Conservation (phyloP, 2,329 filamentous ascomycete genomes). For the Cercospora brassicicola region DNA sequence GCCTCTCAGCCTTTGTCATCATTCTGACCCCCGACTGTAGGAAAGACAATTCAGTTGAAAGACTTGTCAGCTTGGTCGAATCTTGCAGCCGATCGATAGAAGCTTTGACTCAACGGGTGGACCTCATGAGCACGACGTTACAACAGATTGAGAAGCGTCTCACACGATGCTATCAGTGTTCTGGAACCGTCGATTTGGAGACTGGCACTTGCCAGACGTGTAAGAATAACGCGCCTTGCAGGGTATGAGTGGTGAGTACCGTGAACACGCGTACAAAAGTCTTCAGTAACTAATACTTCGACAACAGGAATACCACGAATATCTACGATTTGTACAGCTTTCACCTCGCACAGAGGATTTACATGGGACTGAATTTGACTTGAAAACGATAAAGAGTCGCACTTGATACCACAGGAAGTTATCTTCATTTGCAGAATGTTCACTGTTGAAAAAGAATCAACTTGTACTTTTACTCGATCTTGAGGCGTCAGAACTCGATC, state of each 20-base stretch:
- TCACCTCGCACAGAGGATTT: neutral
- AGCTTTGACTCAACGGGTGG: slow-evolving; percentile 24
- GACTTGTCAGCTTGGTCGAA: slow-evolving; percentile 25
- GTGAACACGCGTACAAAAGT: neutral
- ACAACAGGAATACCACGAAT: neutral
- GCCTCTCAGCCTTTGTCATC: neutral
- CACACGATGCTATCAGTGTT: slow-evolving; percentile 25
- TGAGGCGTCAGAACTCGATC: neutral
- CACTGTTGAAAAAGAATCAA: neutral
- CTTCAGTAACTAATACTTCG: neutral
- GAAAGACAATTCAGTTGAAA: slow-evolving; percentile 30
- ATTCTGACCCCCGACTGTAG: slow-evolving; percentile 14
- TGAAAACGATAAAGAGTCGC: neutral
- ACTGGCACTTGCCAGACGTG: slow-evolving; percentile 21
- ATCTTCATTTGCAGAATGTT: neutral
- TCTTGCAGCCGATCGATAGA: slow-evolving; percentile 25
- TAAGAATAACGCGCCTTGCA: slow-evolving; percentile 16
- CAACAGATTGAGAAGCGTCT: slow-evolving; percentile 24
- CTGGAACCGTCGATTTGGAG: slow-evolving; percentile 23
- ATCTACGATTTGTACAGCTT: neutral
- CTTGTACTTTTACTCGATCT: neutral
- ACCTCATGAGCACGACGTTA: slow-evolving; percentile 25
- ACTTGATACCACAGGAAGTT: neutral
- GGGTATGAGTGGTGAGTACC: slow-evolving; percentile 15
- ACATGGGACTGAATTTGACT: neutral